These are phyloP conservation scores for Mortierella antarctica DNA, from an alignment of 192 early-diverging fungal genomes.

Conservation along the genomic window DNA sequence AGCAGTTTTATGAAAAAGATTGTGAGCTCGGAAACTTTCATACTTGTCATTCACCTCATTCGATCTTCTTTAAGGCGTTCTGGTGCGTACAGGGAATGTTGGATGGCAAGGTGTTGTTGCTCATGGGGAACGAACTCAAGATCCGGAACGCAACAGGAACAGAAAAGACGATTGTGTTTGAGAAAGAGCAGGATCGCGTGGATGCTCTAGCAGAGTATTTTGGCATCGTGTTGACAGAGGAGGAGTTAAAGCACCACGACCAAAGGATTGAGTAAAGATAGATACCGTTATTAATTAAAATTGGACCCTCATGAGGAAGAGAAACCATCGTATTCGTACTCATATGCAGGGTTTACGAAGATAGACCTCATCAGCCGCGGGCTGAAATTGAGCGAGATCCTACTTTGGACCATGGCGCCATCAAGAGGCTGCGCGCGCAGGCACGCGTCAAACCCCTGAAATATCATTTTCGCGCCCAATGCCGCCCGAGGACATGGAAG, in stretches of 20 bases:
- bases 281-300: too few species aligned
- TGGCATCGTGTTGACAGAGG: slow-evolving; percentile 26
- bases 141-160: slow-evolving; percentile 5
- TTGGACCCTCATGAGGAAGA: too few species aligned
- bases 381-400: too few species aligned
- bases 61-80: slow-evolving; percentile 6
- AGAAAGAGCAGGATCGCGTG: slow-evolving; percentile 22
- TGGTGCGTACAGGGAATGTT: slow-evolving; percentile 24
- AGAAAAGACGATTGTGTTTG: slow-evolving; percentile 10
- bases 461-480: too few species aligned
- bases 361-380: too few species aligned
- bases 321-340: too few species aligned
- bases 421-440: too few species aligned
- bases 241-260: slow-evolving; percentile 26
- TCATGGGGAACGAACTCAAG: background rate
- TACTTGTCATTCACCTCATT: slow-evolving; percentile 10
- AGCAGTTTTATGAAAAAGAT: slow-evolving; percentile 14
- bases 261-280: slow-evolving; percentile 8
- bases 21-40: slow-evolving; percentile 15
- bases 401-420: too few species aligned
- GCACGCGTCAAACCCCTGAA: too few species aligned
- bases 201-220: slow-evolving; percentile 24
- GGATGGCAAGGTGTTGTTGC: slow-evolving; percentile 10
- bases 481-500: too few species aligned
- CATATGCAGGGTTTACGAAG: too few species aligned